Percentiles rank a stretch among this genome's conserved stretches.
phyloP scores from a whole-genome alignment of 202 grass and related monocot genomes.

The Hordeum pubiflorum region DNA sequence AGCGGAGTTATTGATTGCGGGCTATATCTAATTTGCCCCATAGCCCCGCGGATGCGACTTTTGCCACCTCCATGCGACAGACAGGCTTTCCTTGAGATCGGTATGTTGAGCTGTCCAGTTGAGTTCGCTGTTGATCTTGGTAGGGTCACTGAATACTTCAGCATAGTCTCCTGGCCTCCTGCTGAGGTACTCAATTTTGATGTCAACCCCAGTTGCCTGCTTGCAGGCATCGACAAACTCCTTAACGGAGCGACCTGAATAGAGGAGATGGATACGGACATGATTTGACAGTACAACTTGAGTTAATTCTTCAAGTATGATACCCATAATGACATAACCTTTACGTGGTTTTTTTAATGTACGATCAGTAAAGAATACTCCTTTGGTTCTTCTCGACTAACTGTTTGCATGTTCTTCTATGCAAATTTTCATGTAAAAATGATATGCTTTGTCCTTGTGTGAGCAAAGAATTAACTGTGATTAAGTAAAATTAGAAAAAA shows the following conservation, averaged over 20 bases:
- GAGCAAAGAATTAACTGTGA: not conserved
- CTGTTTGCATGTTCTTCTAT: not conserved
- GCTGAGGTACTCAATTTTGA: conserved; percentile 71
- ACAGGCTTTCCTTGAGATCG: conserved; percentile 70
- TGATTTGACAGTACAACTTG: conserved; percentile 1
- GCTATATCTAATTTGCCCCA: conserved; percentile 30
- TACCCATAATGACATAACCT: not conserved
- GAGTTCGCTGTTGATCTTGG: conserved; percentile 78
- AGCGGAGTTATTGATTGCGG: conserved; percentile 21
- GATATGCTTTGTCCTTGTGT: not conserved
- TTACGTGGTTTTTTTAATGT: not conserved
- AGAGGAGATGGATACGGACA: conserved; percentile 1
- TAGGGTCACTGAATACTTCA: conserved; percentile 81
- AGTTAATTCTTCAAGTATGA: conserved; percentile 1
- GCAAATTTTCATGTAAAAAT: not conserved
- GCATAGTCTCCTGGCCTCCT: conserved; percentile 91
- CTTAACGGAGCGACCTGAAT: conserved; percentile 81
- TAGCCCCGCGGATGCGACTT: conserved; percentile 68
- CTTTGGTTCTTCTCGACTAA: not conserved
- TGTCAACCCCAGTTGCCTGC: conserved; percentile 72
- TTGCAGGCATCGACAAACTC: conserved; percentile 96
- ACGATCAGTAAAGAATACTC: not conserved
- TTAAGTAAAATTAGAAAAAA: conserved; percentile 10
- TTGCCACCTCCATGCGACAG: conserved; percentile 90
- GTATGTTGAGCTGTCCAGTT: conserved; percentile 84